Evolutionary conservation across 1,139 yeast genomes (phyloP), one percentile per base, ranked within the genome.

Genomic region (Hyphopichia buzzinii): DNA sequence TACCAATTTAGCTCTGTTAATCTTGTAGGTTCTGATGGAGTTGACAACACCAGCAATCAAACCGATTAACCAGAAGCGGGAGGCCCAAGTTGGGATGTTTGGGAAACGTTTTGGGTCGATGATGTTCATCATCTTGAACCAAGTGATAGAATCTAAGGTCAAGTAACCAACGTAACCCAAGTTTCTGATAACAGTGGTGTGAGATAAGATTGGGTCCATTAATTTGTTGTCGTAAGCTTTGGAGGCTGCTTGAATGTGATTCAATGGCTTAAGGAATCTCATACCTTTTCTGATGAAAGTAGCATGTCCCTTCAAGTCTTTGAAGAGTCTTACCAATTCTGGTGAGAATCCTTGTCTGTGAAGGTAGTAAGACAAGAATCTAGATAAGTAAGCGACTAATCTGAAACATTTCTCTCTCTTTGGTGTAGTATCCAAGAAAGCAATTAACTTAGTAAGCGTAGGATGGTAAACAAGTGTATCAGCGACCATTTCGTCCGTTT

Each of bases 181-280:
- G 64, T 87, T 86, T 58, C 87, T 77, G 42, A 80, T 53, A 17
- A 85, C 73, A 26, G 81, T 75, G 33, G 84, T 73, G 47, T 61
- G 54, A 57, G 79, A 80, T 50, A 79, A 66, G 33, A 78, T 68
- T 34, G 79, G 77, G 54, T 86, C 95, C 41, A 75, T 62, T 36
- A 89, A 74, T 66, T 84, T 84, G 62, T 87, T 84, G 54, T 81
- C 87, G 51, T 68, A 77, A 15, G 86, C 76, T 46, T 75, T 74
- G 4, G 87, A 73, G 6, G 94, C 89, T 12, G 79, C 73, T 52
- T 83, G 82, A 40, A 85, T 58, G 57, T 85, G 90, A 54, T 74
- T 75, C 53, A 90, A 64, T 1, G 96, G 96, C 64, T 89, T 90
- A 48, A 89, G 78, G 55, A 84, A 81, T 52, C 97, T 77, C 73